These are phyloP conservation scores for Pseudozyma tsukubaensis DNA, from an alignment of 1,284 basidiomycete species.

Conservation along the genomic window DNA sequence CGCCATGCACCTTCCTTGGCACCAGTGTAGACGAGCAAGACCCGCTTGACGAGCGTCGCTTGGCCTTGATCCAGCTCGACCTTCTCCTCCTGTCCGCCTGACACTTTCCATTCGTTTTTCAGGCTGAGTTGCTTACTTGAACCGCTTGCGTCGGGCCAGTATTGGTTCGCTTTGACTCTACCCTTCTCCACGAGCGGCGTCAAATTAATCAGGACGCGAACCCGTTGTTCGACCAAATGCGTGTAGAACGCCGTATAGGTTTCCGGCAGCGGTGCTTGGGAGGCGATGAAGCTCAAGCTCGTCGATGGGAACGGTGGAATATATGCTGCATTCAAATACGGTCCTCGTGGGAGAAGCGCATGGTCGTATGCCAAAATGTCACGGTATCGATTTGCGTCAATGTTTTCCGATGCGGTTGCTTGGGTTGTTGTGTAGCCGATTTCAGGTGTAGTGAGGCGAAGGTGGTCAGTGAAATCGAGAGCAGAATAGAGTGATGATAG, in stretches of 20 bases:
- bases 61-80: constrained; percentile 27
- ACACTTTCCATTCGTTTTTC: constrained; percentile 23
- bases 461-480: constrained; percentile 31
- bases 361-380: constrained; percentile 54
- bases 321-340: constrained; percentile 59
- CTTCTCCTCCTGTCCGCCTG: not conserved
- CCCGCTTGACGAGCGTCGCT: constrained; percentile 20
- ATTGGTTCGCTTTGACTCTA: constrained; percentile 59
- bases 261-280: constrained; percentile 91
- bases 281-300: constrained; percentile 82
- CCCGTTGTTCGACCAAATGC: constrained; percentile 37
- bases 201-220: constrained; percentile 61
- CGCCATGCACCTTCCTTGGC: constrained; percentile 8
- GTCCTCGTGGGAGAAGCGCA: constrained; percentile 46
- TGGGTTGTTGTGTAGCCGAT: constrained; percentile 26
- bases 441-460: constrained; percentile 19
- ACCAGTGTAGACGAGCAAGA: constrained; percentile 13
- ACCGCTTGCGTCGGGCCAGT: constrained; percentile 50
- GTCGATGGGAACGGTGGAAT: constrained; percentile 48
- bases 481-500: constrained; percentile 27
- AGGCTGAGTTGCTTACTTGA: constrained; percentile 11
- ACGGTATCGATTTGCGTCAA: constrained; percentile 30
- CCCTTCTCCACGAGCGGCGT: constrained; percentile 59
- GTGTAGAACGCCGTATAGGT: constrained; percentile 86
- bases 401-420: constrained; percentile 8